These are phyloP conservation scores for Mycosphaerelloides madeirae DNA, from an alignment of 2,329 filamentous ascomycete genomes.

Conservation along the genomic window DNA sequence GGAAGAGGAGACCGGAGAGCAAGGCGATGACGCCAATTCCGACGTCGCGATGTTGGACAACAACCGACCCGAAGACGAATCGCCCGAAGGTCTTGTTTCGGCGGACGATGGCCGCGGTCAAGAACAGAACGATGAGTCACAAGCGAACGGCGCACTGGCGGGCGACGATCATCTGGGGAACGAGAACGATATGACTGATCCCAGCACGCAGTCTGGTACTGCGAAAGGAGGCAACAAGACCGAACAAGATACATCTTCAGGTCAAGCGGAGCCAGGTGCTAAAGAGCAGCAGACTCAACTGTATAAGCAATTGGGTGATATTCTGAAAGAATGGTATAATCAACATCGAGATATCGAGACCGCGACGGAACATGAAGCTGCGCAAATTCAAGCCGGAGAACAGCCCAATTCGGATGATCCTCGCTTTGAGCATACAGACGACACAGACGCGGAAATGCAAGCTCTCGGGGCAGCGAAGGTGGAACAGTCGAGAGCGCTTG, in stretches of 20 bases:
- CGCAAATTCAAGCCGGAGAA: constrained; percentile 46
- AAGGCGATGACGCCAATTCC: constrained; percentile 37
- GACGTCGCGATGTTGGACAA: constrained; percentile 39
- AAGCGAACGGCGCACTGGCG: constrained; percentile 37
- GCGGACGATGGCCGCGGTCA: constrained; percentile 40
- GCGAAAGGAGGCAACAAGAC: constrained; percentile 20
- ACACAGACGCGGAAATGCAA: constrained; percentile 79
- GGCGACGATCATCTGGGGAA: constrained; percentile 32
- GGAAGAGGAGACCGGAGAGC: constrained; percentile 34
- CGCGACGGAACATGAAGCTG: constrained; percentile 44
- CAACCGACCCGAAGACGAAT: constrained; percentile 35
- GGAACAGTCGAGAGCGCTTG: constrained; percentile 78
- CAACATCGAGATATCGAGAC: constrained; percentile 77
- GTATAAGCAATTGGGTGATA: constrained; percentile 92
- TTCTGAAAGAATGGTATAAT: constrained; percentile 86
- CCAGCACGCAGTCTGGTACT: constrained; percentile 20
- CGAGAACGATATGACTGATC: constrained; percentile 20
- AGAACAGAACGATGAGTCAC: constrained; percentile 35
- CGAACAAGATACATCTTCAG: constrained; percentile 13
- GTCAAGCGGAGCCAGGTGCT: constrained; percentile 14
- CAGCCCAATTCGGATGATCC: constrained; percentile 61
- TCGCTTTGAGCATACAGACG: constrained; percentile 93
- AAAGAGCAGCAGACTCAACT: constrained; percentile 51
- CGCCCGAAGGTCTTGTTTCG: constrained; percentile 43
- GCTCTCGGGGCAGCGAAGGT: constrained; percentile 83